phyloP scores from a whole-genome alignment of 1,284 basidiomycete species.

The Volvariella surrecta region DNA sequence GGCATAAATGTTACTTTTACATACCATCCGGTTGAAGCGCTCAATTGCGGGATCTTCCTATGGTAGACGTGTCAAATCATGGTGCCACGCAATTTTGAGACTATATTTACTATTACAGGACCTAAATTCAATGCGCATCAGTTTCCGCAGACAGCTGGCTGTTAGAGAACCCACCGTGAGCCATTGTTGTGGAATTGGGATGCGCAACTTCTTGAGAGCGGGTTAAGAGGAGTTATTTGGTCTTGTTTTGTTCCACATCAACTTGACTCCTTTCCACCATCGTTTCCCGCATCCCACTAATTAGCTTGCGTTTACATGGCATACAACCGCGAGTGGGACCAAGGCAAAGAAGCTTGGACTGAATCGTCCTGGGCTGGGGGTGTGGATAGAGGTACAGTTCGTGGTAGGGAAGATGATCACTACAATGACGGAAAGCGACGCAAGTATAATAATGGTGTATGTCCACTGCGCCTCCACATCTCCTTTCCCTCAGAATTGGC shows the following conservation, averaged over 20 bases:
- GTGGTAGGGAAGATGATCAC: conserved; percentile 60
- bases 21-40: conserved; percentile 72
- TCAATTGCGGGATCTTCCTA: conserved; percentile 77
- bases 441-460: conserved; percentile 66
- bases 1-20: conserved; percentile 15
- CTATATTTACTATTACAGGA: conserved; percentile 22
- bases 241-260: conserved; percentile 22
- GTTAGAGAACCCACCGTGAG: conserved; percentile 32
- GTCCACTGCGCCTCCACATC: conserved; percentile 14
- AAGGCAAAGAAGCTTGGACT: conserved; percentile 55
- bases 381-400: conserved; percentile 29
- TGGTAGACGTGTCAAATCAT: not conserved
- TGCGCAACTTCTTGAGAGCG: conserved; percentile 15
- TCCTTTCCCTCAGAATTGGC: not conserved
- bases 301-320: conserved; percentile 37
- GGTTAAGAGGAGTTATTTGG: conserved; percentile 21
- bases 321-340: conserved; percentile 77
- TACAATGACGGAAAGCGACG: conserved; percentile 64
- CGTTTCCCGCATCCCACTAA: conserved; percentile 11
- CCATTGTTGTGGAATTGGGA: conserved; percentile 27
- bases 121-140: conserved; percentile 16
- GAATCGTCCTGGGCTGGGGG: conserved; percentile 34
- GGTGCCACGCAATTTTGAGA: conserved; percentile 1
- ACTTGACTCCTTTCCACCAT: conserved; percentile 21
- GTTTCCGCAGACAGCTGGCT: conserved; percentile 7